Evolutionary conservation across 2,329 filamentous ascomycete genomes (phyloP), one percentile per base, ranked within the genome.

Genomic region (Fusarium pseudograminearum): DNA sequence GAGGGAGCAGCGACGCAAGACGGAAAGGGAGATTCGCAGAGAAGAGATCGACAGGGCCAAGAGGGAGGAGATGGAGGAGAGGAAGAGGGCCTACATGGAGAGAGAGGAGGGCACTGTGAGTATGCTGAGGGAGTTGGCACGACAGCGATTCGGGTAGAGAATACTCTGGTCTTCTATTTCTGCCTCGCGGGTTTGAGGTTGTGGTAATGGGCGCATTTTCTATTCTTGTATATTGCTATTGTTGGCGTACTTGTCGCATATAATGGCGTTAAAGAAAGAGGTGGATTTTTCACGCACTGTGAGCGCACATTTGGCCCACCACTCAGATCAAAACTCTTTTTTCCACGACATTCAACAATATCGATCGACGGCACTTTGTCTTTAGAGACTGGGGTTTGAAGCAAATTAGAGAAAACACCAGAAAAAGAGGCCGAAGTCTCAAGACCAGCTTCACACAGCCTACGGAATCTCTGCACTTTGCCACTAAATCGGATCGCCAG

Each of bases 41-140:
- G 94, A 98, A 79, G 94, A 97, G 80, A 85, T 93, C 60, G 81
- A 91, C 65, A 82, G 93, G 75, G 93, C 93, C 14, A 88, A 89
- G 76, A 85, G 86, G 64, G 93, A 89, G 47, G 94, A 98, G 84
- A 85, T 94, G 72, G 93, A 97, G 77, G 92, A 94, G 82, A 86
- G 89, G 73, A 76, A 94, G 53, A 83, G 85, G 73, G 89, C 87
- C 70, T 90, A 93, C 79, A 85, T 87, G 74, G 87, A 88, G 74
- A 92, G 93, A 79, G 95, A 98, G 80, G 90, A 94, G 68, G 89
- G 89, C 76, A 97, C 93, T 2, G 93, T 98, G 84, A 88, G 88
- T 50, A 94, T 93, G 85, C 76, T 98, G 75, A 91, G 86, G 80
- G 88, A 90, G 73, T 80, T 98, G 80, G 95, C 94, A 18, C 91